Percentiles rank a stretch among this genome's conserved stretches.
These are phyloP conservation scores for Thermothelomyces thermophilus DNA, from an alignment of 2,329 filamentous ascomycete species.

Conservation along the genomic window DNA sequence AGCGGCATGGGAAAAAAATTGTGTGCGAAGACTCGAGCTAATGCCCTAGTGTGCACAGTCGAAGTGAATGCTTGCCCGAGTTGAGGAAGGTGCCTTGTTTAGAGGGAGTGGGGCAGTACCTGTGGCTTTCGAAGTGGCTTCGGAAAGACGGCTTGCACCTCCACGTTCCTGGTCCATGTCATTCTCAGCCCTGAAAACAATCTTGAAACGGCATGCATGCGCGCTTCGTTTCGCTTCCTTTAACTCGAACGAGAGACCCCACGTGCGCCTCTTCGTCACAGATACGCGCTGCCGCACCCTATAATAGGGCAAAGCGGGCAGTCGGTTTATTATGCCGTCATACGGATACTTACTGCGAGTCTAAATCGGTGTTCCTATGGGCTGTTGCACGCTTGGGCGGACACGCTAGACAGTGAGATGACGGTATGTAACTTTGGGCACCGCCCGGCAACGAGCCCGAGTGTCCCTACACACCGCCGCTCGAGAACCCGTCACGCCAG, in stretches of 20 bases:
- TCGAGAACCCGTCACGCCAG: background rate
- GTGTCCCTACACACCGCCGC: background rate
- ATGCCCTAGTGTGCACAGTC: too few relatives aligned
- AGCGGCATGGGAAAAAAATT: background rate
- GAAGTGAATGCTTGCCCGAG: too few relatives aligned
- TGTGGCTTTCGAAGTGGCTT: slow-evolving; percentile 7
- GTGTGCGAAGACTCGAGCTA: too few relatives aligned
- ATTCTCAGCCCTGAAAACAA: too few relatives aligned
- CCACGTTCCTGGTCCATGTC: background rate
- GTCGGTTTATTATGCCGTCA: background rate
- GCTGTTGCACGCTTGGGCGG: too few relatives aligned
- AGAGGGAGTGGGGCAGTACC: background rate
- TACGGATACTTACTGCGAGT: too few relatives aligned
- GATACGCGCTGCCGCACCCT: background rate
- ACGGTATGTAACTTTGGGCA: too few relatives aligned
- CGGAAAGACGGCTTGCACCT: slow-evolving; percentile 13
- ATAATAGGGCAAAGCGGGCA: background rate
- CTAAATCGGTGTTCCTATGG: too few relatives aligned
- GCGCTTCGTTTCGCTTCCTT: background rate
- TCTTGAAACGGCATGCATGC: slow-evolving; percentile 9
- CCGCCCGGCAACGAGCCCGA: too few relatives aligned
- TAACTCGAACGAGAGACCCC: slow-evolving; percentile 5
- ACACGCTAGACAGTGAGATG: too few relatives aligned
- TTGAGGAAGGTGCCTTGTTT: too few relatives aligned
- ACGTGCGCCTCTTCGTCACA: slow-evolving; percentile 9